Conservation (phyloP, 2,329 filamentous ascomycete species). For the Emericellopsis atlantica region DNA sequence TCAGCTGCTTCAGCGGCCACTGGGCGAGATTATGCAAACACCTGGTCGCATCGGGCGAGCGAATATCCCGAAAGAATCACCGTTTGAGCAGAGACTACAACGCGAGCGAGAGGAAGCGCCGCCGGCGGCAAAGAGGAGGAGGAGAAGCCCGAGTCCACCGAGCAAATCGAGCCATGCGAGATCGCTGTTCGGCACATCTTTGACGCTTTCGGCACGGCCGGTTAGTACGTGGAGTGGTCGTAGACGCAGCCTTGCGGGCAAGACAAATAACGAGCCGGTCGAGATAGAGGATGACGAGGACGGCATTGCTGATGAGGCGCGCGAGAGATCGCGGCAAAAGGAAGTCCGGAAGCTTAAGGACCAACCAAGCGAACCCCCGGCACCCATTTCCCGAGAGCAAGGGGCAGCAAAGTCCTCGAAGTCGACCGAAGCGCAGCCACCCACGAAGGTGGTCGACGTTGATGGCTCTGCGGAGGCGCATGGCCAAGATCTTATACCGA, state of each 20-base stretch:
- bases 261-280: too few species aligned
- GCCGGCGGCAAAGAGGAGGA: constrained; percentile 14
- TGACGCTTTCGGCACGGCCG: constrained; percentile 15
- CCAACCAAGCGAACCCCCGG: too few species aligned
- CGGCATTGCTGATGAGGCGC: neutral
- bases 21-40: constrained; percentile 23
- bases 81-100: constrained; percentile 13
- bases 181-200: constrained; percentile 19
- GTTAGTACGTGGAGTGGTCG: constrained; percentile 8
- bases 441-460: too few species aligned
- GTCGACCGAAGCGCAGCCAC: too few species aligned
- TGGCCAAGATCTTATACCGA: too few species aligned
- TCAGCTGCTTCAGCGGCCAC: constrained; percentile 21
- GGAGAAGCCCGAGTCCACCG: constrained; percentile 14
- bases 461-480: too few species aligned
- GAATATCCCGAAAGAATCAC: constrained; percentile 16
- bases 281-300: too few species aligned
- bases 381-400: too few species aligned
- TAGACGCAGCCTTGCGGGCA: constrained; percentile 4
- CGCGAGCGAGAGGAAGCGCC: constrained; percentile 1
- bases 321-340: neutral
- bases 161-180: constrained; percentile 19
- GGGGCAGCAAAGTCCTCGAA: too few species aligned
- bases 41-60: constrained; percentile 18
- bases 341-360: neutral